Evolutionary conservation across 1,139 yeast genomes (phyloP).

Genomic region (Spathaspora sp.): DNA sequence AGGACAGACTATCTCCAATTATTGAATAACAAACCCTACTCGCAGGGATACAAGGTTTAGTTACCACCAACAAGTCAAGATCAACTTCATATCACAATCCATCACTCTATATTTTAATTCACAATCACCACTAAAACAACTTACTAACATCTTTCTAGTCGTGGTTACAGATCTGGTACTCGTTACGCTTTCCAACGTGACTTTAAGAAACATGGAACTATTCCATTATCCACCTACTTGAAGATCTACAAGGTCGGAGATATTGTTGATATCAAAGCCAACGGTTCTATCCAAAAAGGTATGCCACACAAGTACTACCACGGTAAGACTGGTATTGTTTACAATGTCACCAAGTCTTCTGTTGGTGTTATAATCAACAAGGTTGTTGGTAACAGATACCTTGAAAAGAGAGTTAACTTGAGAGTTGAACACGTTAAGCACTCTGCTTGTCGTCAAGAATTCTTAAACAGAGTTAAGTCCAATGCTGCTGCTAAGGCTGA

Average conservation of each 20-base stretch:
- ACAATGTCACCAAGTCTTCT: slow-evolving; percentile 97
- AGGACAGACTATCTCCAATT: not conserved
- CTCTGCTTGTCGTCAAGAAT: slow-evolving; percentile 99
- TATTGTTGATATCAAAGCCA: slow-evolving; percentile 98
- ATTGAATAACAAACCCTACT: not conserved
- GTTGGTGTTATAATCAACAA: slow-evolving; percentile 98
- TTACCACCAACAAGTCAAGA: not conserved
- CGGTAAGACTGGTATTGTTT: slow-evolving; percentile 99
- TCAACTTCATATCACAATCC: not conserved
- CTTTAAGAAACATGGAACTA: slow-evolving; percentile 96
- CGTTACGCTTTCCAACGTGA: slow-evolving; percentile 99
- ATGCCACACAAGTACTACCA: slow-evolving; percentile 99
- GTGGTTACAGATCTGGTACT: slow-evolving; percentile 99
- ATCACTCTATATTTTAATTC: not conserved
- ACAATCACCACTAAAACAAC: not conserved
- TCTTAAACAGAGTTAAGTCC: slow-evolving; percentile 95
- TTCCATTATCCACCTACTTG: slow-evolving; percentile 94
- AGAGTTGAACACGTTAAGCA: slow-evolving; percentile 99
- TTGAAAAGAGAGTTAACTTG: slow-evolving; percentile 97
- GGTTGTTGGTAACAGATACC: slow-evolving; percentile 98
- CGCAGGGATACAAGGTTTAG: not conserved
- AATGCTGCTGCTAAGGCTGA: slow-evolving; percentile 92
- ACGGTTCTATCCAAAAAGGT: slow-evolving; percentile 99
- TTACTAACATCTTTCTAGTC: slow-evolving; percentile 45
- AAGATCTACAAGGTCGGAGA: slow-evolving; percentile 98